Evolutionary conservation across 768 basidiomycete genomes (phyloP), one percentile per base, ranked within the genome.

Genomic region (Trametes maxima): DNA sequence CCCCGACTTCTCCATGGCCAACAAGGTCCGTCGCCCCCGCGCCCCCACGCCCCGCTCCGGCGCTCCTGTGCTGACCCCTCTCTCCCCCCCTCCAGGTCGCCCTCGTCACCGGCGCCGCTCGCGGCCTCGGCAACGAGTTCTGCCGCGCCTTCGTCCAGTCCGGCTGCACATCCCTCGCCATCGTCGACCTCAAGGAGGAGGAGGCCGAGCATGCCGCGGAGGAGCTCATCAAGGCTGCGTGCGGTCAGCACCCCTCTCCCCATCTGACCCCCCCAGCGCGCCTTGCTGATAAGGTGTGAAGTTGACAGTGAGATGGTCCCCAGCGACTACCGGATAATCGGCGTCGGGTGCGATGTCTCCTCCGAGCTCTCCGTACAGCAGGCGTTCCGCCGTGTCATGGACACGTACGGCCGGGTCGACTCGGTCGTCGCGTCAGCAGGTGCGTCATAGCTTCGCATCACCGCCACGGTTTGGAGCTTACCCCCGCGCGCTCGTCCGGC

Each of bases 91-190:
- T 33, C 22, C 62, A 96, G 88, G 94, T 94, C 55, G 93, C 92
- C 76, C 78, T 95, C 67, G 87, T 98, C 52, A 98, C 96, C 40
- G 96, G 96, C 47, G 96, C 88, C 55, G 96, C 95, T 13, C 82
- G 91, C 68, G 96, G 96, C 7, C 78, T 98, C 47, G 96, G 96
- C 7, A 82, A 90, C 65, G 89, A 94, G 73, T 94, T 98, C 72
- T 95, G 94, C 72, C 84, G 87, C 47, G 94, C 94, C 13, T 95
- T 98, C 74, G 69, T 95, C 65, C 87, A 90, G 75, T 90, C 91
- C 6, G 95, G 94, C 51, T 94, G 92, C 73, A 87, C 87, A 25
- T 80, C 80, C 54, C 73, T 98, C 28, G 94, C 86, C 35, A 82
- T 97, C 65, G 75, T 98, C 49, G 95, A 98, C 74, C 78, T 97